Percentiles rank a stretch among this genome's conserved stretches.
phyloP scores from a whole-genome alignment of 2,329 filamentous ascomycete species.

The Clonostachys solani region DNA sequence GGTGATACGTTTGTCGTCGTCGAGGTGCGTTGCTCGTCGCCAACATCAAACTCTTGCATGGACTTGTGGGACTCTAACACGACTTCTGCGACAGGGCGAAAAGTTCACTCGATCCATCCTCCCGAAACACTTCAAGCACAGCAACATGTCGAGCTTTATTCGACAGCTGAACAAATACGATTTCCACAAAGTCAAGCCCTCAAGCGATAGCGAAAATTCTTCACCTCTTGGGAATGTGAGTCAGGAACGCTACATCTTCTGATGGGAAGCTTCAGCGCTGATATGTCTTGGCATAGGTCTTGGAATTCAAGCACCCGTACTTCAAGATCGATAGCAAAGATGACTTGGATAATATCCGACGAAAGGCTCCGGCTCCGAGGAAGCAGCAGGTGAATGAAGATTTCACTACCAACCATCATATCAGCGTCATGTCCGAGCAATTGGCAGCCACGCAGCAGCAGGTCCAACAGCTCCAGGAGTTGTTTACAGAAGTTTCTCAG shows the following conservation, averaged over 20 bases:
- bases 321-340: conserved; percentile 96
- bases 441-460: conserved; percentile 89
- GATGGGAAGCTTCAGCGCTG: neutral
- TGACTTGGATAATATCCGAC: conserved; percentile 90
- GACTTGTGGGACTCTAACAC: neutral
- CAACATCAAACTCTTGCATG: conserved; percentile 6
- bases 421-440: conserved; percentile 84
- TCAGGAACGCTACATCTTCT: neutral
- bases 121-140: conserved; percentile 98
- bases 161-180: conserved; percentile 96
- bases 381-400: conserved; percentile 68
- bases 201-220: conserved; percentile 26
- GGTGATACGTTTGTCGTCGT: conserved; percentile 96
- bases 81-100: conserved; percentile 63
- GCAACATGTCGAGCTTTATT: conserved; percentile 96
- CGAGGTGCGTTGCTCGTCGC: conserved; percentile 58
- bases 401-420: conserved; percentile 78
- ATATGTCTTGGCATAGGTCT: conserved; percentile 46
- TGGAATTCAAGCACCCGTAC: conserved; percentile 93
- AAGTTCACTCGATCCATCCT: conserved; percentile 97
- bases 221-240: conserved; percentile 30
- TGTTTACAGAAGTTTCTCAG: conserved; percentile 72
- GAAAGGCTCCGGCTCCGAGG: conserved; percentile 88
- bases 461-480: conserved; percentile 79
- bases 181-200: conserved; percentile 87